A percentile compares a stretch with the other conserved stretches of the same genome.
Conservation (phyloP, 2,329 filamentous ascomycete species). For the Nemania diffusa region DNA sequence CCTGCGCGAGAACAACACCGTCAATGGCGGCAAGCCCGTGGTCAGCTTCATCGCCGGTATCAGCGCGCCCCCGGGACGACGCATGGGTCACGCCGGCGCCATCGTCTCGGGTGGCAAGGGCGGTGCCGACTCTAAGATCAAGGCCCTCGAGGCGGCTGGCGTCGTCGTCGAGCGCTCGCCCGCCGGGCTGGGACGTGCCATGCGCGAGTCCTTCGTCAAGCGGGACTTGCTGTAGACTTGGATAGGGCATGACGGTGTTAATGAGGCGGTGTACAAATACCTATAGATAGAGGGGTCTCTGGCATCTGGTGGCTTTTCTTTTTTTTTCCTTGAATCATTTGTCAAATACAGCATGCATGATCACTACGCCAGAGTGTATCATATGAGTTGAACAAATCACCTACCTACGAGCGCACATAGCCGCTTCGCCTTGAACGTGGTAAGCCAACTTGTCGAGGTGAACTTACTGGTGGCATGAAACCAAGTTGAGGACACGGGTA, state of each 20-base stretch:
- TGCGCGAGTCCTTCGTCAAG: slow-evolving; percentile 96
- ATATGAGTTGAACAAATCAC: neutral
- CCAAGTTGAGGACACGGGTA: neutral
- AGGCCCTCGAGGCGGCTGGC: slow-evolving; percentile 89
- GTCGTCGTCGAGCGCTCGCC: slow-evolving; percentile 97
- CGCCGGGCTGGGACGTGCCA: slow-evolving; percentile 88
- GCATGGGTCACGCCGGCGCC: slow-evolving; percentile 98
- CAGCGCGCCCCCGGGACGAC: slow-evolving; percentile 91
- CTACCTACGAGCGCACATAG: neutral
- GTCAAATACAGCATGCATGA: slow-evolving; percentile 36
- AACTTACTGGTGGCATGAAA: neutral
- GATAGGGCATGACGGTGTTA: slow-evolving; percentile 15
- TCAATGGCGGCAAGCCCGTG: slow-evolving; percentile 87
- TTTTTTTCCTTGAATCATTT: slow-evolving; percentile 22
- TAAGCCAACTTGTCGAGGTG: neutral
- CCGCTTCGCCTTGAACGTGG: neutral
- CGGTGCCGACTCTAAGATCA: slow-evolving; percentile 97
- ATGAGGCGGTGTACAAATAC: slow-evolving; percentile 38
- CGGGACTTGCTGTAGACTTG: slow-evolving; percentile 86
- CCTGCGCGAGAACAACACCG: slow-evolving; percentile 89
- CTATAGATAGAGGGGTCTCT: slow-evolving; percentile 40
- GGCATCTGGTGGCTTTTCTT: slow-evolving; percentile 35
- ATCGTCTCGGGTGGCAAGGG: slow-evolving; percentile 98
- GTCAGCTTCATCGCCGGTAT: slow-evolving; percentile 99
- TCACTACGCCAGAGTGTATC: slow-evolving; percentile 4